These are phyloP conservation scores for Erysimum pusillum DNA, from an alignment of 441 rosid genomes.

Conservation along the genomic window DNA sequence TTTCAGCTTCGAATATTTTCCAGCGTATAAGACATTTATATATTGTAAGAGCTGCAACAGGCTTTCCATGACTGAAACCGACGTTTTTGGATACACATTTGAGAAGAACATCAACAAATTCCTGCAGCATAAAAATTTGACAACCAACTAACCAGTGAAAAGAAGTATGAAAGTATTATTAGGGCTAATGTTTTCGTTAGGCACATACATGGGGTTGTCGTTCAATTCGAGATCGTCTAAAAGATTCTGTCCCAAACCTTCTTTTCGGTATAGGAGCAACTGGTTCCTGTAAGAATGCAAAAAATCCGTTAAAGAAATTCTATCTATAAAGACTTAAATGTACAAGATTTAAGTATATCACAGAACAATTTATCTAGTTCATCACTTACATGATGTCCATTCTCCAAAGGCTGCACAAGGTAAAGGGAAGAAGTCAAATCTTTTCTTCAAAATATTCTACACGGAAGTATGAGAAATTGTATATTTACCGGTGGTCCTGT, in stretches of 20 bases:
- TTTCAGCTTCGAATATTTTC: constrained; percentile 91
- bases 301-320: too few species aligned
- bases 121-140: constrained; percentile 78
- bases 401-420: constrained; percentile 73
- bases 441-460: background rate
- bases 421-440: constrained; percentile 39
- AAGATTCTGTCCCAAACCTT: constrained; percentile 56
- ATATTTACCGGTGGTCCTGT: constrained; percentile 60
- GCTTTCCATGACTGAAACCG: constrained; percentile 82
- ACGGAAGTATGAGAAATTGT: constrained; percentile 19
- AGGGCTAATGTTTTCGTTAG: constrained; percentile 11
- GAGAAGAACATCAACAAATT: constrained; percentile 71
- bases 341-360: too few species aligned
- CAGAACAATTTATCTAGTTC: too few species aligned
- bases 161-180: constrained; percentile 28
- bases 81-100: constrained; percentile 64
- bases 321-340: too few species aligned
- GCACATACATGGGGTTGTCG: constrained; percentile 65
- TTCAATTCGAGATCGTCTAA: constrained; percentile 67
- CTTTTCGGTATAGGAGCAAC: constrained; percentile 53
- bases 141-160: too few species aligned
- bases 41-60: constrained; percentile 86
- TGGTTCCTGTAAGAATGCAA: constrained; percentile 62
- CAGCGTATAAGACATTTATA: constrained; percentile 93
- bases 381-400: constrained; percentile 83